Conservation (phyloP, 768 basidiomycete genomes). For the Suillus fuscotomentosus region DNA sequence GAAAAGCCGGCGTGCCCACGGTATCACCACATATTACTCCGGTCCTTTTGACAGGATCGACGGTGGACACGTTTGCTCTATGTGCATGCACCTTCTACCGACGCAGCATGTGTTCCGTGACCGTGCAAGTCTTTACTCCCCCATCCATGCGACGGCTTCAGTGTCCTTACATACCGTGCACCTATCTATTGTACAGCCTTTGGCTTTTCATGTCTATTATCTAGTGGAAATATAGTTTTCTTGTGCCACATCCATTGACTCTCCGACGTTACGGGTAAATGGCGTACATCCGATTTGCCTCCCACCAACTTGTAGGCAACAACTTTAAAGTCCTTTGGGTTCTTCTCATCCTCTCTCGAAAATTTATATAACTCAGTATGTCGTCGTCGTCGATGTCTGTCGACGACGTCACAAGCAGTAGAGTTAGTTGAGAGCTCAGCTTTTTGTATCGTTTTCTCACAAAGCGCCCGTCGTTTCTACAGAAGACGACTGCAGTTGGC, state of each 20-base stretch:
- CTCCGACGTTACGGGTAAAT: slow-evolving; percentile 47
- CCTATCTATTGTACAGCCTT: slow-evolving; percentile 19
- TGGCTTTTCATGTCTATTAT: slow-evolving; percentile 28
- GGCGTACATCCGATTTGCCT: slow-evolving; percentile 17
- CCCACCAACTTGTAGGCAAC: slow-evolving; percentile 19
- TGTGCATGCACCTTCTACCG: background rate
- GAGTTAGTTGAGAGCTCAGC: slow-evolving; percentile 45
- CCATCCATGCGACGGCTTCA: background rate
- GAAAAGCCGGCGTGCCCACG: too few species aligned
- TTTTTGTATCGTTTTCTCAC: slow-evolving; percentile 28
- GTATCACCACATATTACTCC: background rate
- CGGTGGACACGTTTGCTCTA: background rate
- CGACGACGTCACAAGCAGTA: slow-evolving; percentile 43
- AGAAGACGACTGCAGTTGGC: slow-evolving; percentile 42
- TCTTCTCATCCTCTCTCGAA: background rate
- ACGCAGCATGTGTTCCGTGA: background rate
- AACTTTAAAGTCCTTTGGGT: slow-evolving; percentile 7
- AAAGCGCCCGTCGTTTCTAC: slow-evolving; percentile 27
- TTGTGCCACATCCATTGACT: slow-evolving; percentile 51
- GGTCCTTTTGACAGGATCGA: background rate
- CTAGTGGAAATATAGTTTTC: slow-evolving; percentile 36
- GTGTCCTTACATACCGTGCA: slow-evolving; percentile 7
- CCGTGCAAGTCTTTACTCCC: background rate
- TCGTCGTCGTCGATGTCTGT: slow-evolving; percentile 43
- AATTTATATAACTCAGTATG: background rate